phyloP scores from a whole-genome alignment of 2,329 filamentous ascomycete species.

The Pseudogymnoascus sp. region DNA sequence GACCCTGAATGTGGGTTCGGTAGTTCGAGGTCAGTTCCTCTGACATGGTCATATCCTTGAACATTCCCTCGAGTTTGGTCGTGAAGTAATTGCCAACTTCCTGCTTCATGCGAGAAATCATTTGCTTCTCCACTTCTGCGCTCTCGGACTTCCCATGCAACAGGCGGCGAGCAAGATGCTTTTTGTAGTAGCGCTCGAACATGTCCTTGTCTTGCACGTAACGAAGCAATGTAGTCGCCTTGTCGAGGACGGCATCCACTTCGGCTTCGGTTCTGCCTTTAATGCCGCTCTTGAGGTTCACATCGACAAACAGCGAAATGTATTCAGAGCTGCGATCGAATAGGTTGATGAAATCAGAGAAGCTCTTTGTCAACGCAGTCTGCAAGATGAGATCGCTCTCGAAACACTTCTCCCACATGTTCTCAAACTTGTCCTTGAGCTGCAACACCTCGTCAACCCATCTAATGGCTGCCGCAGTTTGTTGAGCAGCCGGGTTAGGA shows the following conservation, averaged over 20 bases:
- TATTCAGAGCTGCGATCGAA: conserved; percentile 81
- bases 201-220: conserved; percentile 89
- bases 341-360: conserved; percentile 88
- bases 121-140: conserved; percentile 86
- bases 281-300: conserved; percentile 88
- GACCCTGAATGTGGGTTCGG: conserved; percentile 52
- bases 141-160: conserved; percentile 85
- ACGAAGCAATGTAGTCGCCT: conserved; percentile 77
- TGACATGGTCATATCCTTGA: conserved; percentile 88
- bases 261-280: conserved; percentile 87
- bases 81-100: conserved; percentile 94
- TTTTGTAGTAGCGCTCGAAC: conserved; percentile 97
- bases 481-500: conserved; percentile 57
- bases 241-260: conserved; percentile 75
- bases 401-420: conserved; percentile 66
- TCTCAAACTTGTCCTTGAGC: conserved; percentile 85
- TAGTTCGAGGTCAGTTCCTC: conserved; percentile 74
- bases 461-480: conserved; percentile 78
- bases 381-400: conserved; percentile 67
- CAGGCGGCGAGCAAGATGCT: conserved; percentile 80
- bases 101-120: conserved; percentile 95
- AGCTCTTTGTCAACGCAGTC: conserved; percentile 75
- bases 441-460: conserved; percentile 89
- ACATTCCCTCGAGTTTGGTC: conserved; percentile 90
- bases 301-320: conserved; percentile 92